Base-by-base conservation (phyloP, 805 yeast genomes). In the Debaryomyces hansenii region DNA sequence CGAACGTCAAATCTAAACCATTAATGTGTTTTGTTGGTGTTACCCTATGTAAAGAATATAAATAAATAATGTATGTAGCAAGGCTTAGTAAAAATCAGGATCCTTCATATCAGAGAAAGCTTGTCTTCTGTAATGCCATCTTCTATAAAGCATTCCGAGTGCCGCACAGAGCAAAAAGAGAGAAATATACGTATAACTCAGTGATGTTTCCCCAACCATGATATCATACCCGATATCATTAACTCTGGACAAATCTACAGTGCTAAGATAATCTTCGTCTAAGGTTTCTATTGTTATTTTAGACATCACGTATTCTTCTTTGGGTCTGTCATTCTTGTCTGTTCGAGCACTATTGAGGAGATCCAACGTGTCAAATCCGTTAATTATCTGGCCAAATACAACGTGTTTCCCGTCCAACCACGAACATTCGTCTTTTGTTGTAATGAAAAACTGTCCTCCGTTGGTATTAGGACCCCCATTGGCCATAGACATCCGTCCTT, bases 401-500 rank as follows among this genome's bases (percentile, higher is more conserved):
- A 62, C 49, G 29, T 62, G 64, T 35, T 57, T 55, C 20, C 56
- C 55, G 37, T 62, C 58, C 37, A 62, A 47, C 55, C 54, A 53
- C 3, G 49, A 50, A 15, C 50, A 44, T 7, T 57, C 50, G 5
- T 42, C 40, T 9, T 44, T 56, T 1, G 64, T 59, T 10, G 64
- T 59, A 15, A 62, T 60, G 44, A 62, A 62, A 45, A 62, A 62
- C 42, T 62, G 66, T 2, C 62, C 56, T 5, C 63, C 63, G 43
- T 61, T 61, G 32, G 66, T 60, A 40, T 54, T 44, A 4, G 63
- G 58, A 9, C 66, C 66, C 8, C 59, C 50, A 39, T 61, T 61
- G 18, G 66, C 64, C 64, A 60, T 60, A n/a, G 94, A 87, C 61
- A 89, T 67, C 54, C 87, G 72, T 55, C 95, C 95, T 44, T 87